Percentiles rank a stretch among this genome's conserved stretches.
Conservation (phyloP, 2,329 filamentous ascomycete species). For the Penicillium sp. region DNA sequence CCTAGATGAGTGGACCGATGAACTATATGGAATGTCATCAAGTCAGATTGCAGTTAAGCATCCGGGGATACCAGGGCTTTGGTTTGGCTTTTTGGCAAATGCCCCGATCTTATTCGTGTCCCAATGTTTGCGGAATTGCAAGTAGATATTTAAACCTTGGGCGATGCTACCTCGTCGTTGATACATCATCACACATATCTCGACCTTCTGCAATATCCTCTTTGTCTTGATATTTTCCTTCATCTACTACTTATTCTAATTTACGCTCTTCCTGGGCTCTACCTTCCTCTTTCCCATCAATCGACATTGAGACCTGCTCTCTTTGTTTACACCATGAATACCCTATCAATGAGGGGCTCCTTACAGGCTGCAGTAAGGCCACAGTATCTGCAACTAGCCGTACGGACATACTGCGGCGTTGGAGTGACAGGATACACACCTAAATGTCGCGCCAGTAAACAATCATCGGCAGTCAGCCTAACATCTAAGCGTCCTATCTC, state of each 20-base stretch:
- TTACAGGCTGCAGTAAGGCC: conserved; percentile 30
- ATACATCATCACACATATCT: background rate
- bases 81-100: background rate
- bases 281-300: background rate
- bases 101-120: background rate
- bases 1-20: conserved; percentile 5
- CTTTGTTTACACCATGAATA: conserved; percentile 28
- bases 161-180: background rate
- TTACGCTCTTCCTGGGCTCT: background rate
- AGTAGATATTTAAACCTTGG: background rate
- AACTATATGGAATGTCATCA: conserved; percentile 14
- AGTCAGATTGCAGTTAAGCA: background rate
- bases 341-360: conserved; percentile 27
- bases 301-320: background rate
- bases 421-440: conserved; percentile 21
- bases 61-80: conserved; percentile 1
- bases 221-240: background rate
- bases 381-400: conserved; percentile 26
- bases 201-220: background rate
- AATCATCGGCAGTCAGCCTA: background rate
- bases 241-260: background rate
- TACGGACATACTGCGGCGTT: conserved; percentile 27
- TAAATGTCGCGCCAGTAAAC: conserved; percentile 17
- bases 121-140: background rate
- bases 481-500: conserved; percentile 38